Base-by-base conservation (phyloP, 1,284 basidiomycete genomes). In the Rhodofomes roseus region DNA sequence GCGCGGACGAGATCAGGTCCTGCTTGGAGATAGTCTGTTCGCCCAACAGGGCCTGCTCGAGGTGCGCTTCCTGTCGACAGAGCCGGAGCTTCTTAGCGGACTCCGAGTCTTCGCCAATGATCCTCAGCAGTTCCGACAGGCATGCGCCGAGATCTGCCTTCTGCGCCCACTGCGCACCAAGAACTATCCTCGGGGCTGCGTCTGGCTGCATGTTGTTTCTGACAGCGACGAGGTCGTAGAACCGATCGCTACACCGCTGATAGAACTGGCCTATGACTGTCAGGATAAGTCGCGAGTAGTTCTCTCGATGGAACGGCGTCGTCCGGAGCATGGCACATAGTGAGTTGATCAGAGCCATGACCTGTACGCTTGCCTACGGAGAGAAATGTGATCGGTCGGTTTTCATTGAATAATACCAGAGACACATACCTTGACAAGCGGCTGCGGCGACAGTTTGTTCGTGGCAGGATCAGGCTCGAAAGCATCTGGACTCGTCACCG, bases 241-340 rank as follows among this genome's bases (percentile, higher is more conserved):
- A 98, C 31, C 89, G 82, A 67, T 95, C 89, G 65, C 90, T 94
- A 69, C 95, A 97, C 41, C 91, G 86, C 71, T 97, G 94, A 70
- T 98, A 98, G 73, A 96, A 98, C 72, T 98, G 95, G 39, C 97
- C 93, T 54, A 98, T 91, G 44, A 98, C 91, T n/a, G 92, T 90
- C 25, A 99, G 83, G 62, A 99, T 95, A 40, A 99, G 79, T n/a
- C 94, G 85, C 31, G 93, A 89, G 73, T 98, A 96, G 71, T 89
- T 95, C 71, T 98, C 96, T 60, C 90, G 84, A 68, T 98, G 96
- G 77, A 99, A 98, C 0, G 96, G 95, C n/a, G 94, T 95, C 16
- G 89, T 90, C 58, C 88, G 84, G 9, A 98, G 83, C 95, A 98
- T 98, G 8, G 85, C 82, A 68, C 95, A 98, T 2, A 99, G 79